Percentiles rank a stretch among this genome's conserved stretches.
Conservation (phyloP, 2,329 filamentous ascomycete species). For the Fusarium lateritium region DNA sequence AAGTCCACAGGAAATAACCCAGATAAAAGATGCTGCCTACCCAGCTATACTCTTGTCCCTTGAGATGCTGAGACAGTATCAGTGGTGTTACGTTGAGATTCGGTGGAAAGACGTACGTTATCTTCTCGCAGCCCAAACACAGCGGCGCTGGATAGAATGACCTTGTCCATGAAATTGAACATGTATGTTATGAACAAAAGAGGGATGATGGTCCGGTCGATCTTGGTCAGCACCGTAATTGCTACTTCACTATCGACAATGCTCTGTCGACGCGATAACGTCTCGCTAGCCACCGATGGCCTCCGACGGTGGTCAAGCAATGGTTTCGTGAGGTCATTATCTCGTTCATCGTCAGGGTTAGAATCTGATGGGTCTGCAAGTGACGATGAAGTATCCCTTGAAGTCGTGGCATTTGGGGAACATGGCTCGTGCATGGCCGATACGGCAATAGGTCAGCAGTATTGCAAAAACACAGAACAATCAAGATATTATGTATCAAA, state of each 20-base stretch:
- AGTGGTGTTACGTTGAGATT: neutral
- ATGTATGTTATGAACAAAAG: conserved; percentile 71
- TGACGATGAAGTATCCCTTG: neutral
- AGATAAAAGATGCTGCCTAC: conserved; percentile 62
- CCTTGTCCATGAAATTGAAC: conserved; percentile 75
- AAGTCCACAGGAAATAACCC: conserved; percentile 65
- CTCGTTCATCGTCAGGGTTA: neutral
- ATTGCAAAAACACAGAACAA: neutral
- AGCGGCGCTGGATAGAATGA: conserved; percentile 68
- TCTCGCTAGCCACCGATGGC: neutral
- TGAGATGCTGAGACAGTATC: conserved; percentile 39
- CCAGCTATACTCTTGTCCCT: conserved; percentile 74
- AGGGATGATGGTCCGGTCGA: conserved; percentile 69
- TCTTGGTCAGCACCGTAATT: conserved; percentile 65
- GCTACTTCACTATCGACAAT: conserved; percentile 27
- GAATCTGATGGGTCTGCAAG: neutral
- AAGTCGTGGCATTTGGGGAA: neutral
- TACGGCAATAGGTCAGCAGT: neutral
- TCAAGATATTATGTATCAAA: neutral
- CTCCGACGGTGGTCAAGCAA: conserved; percentile 9
- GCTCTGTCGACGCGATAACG: neutral
- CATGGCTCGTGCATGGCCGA: neutral
- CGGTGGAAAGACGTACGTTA: conserved; percentile 48
- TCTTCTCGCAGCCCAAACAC: conserved; percentile 70
- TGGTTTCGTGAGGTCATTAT: conserved; percentile 7